Evolutionary conservation across 2,329 filamentous ascomycete species (phyloP), one percentile per base, ranked within the genome.

Genomic region (Aspergillus candidus): DNA sequence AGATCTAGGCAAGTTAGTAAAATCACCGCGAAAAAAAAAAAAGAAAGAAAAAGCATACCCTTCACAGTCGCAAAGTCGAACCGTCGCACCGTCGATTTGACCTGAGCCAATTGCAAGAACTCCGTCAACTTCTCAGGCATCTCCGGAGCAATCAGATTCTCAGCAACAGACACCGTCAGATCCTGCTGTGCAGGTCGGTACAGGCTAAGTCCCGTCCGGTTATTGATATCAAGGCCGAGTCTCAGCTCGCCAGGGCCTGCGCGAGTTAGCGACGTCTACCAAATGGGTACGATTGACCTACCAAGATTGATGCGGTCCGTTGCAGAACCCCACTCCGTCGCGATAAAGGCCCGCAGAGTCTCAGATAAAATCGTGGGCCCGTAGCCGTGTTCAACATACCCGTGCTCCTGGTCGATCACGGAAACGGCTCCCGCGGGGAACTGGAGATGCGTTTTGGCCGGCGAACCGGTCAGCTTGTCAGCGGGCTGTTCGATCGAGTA

Each of bases 231-330:
- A 30, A 88, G 70, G 27, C 79, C 75, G 38, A 89, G 63, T 55
- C 80, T 79, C 54, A 88, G 62, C 65, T 88, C 84, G n/a, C 85
- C 85, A 10, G 83, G 83, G 2, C 76, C 83, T 56, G 39, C 3
- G 12, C 40, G 12, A 31, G 40, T 59, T 40, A 64, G 52, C 32
- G 40, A 8, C 6, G 8, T 14, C 32, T 35, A 5, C 22, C 35
- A 13, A 11, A 13, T 12, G 11, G 10, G 3, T 35, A 8, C 11
- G n/a, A 35, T 15, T 35, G 14, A 47, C 68, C 62, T 68, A 73
- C 75, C 73, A 42, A 94, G 74, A 54, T 94, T 94, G 59, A 95
- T 75, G 32, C 89, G 80, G 66, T 96, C 90, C 2, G 86, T 88
- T 12, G 94, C 72, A 34, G 83, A 87, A 38, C 88, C 87, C 53